These are phyloP conservation scores for Plantago major DNA, from an alignment of 257 asterid species.

Conservation along the genomic window DNA sequence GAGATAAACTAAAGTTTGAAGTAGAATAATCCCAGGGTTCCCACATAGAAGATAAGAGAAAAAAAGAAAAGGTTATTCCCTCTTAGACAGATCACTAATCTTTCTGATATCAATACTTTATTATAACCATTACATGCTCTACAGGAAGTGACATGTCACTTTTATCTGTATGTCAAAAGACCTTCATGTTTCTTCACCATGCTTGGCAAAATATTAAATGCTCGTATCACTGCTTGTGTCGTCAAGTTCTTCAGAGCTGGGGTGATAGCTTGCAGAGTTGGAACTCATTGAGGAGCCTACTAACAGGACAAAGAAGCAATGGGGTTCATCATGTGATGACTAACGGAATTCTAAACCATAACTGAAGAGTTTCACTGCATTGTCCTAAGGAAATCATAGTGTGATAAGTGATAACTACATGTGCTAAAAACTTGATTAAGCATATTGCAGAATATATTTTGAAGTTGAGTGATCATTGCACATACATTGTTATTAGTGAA, in stretches of 20 bases:
- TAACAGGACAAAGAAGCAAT: constrained; percentile 21
- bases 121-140: constrained; percentile 10
- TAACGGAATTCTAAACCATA: constrained; percentile 19
- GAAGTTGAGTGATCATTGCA: neutral
- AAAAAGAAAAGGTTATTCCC: neutral
- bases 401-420: constrained; percentile 2
- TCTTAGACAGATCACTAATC: constrained; percentile 14
- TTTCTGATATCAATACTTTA: constrained; percentile 8
- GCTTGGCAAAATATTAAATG: constrained; percentile 11
- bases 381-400: constrained; percentile 17
- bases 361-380: constrained; percentile 4
- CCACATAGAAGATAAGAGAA: neutral
- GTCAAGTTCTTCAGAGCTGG: constrained; percentile 31
- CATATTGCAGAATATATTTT: neutral
- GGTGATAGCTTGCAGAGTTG: constrained; percentile 28
- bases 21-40: constrained; percentile 8
- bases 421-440: neutral
- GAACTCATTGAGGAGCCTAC: constrained; percentile 49
- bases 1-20: constrained; percentile 3
- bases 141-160: constrained; percentile 1
- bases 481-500: no score
- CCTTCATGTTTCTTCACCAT: constrained; percentile 18
- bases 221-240: constrained; percentile 20
- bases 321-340: constrained; percentile 20
- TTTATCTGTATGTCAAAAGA: constrained; percentile 14